Conservation (phyloP, 2,329 filamentous ascomycete genomes). For the Pestalotiopsis sp. region DNA sequence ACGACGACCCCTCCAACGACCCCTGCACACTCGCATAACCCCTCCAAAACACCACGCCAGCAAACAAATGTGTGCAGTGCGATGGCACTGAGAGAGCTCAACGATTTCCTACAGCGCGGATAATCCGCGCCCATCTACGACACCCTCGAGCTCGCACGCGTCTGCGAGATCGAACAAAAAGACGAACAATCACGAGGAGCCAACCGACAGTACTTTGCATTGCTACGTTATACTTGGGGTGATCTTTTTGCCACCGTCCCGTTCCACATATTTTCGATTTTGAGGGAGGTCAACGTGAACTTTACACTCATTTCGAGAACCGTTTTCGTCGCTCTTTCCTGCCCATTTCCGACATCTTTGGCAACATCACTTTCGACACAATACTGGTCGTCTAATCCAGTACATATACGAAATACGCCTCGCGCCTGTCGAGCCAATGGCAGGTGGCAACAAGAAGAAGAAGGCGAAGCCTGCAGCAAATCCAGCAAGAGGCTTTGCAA, state of each 20-base stretch:
- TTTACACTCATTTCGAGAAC: not conserved
- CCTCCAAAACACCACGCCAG: not conserved
- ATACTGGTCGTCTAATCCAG: not conserved
- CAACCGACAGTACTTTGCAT: not conserved
- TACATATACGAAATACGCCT: not conserved
- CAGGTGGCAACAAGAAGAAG: conserved; percentile 73
- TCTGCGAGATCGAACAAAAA: not conserved
- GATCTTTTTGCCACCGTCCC: not conserved
- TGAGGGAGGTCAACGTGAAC: not conserved
- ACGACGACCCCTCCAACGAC: conserved; percentile 7
- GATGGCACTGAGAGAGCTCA: not conserved
- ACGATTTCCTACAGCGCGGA: not conserved
- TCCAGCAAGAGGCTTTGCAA: conserved; percentile 90
- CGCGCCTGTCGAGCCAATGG: not conserved
- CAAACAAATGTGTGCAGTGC: not conserved
- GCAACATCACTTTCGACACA: not conserved
- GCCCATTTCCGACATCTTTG: not conserved
- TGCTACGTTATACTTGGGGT: not conserved
- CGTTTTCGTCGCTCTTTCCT: not conserved
- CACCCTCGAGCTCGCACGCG: not conserved
- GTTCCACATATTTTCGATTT: not conserved
- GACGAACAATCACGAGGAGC: not conserved
- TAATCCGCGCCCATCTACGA: not conserved
- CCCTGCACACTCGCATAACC: conserved; percentile 1
- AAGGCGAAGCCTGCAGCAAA: conserved; percentile 91